Evolutionary conservation across 164 flowering plant genomes (phyloP), one percentile per base, ranked within the genome.

Genomic region (Platanus orientalis): DNA sequence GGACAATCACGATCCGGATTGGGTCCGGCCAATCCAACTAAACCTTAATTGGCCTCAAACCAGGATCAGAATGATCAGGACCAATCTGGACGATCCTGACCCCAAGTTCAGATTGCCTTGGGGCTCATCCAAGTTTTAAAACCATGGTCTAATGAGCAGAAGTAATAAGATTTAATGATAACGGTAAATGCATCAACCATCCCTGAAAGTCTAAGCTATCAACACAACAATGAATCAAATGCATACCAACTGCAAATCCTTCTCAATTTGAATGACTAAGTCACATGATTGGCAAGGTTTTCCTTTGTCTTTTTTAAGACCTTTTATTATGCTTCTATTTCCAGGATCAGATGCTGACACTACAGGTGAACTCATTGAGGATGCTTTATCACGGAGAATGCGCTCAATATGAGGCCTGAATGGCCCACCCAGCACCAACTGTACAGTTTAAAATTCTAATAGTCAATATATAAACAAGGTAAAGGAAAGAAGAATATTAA

Each of bases 391-490:
- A 55, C 83, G 90, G 63, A 95, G 82, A 73, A 92, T 87, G 28
- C 40, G 21, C 74, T 92, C 96, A 68, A 95, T 81, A 20, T 87
- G 87, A 57, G 92, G 94, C 68, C 80, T 77, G 57, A 91, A 95
- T 39, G 97, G 96, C 2, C 99, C 99, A 32, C 97, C 97, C 52
- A 95, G 61, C 40, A 95, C 84, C 66, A 90, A 56, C 99, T 95
- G 83, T 57, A 73, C 70, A 30, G 19, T 66, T 73, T 34, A 7
- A 67, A 63, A 39, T 30, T 2, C 24, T 25, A 58, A 40, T 7
- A 28, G 55, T 62, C 62, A 70, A 69, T 13, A 34, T 7, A 57
- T 54, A 54, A 29, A 25, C 30, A 14, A 54, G 4, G 25, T 52
- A 24, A 49, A 61, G 34, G 51, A 39, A 48, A 66, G 53, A 49